A percentile compares a stretch with the other conserved stretches of the same genome.
phyloP scores from a whole-genome alignment of 345 rosid species.

The Eucalyptus cloeziana region DNA sequence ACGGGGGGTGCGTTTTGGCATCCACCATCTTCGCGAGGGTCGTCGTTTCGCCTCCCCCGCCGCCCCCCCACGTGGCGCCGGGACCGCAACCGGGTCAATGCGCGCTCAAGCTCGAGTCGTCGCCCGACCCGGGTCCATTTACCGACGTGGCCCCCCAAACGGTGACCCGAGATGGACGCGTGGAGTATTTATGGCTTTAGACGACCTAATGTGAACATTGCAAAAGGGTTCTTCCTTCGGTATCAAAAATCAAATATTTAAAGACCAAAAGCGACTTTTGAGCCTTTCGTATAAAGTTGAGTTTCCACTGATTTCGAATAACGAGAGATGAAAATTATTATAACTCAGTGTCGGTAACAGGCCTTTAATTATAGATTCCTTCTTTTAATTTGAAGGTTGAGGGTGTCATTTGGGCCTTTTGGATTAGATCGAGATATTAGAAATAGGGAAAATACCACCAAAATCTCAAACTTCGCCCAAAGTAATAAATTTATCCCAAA shows the following conservation, averaged over 20 bases:
- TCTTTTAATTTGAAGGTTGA: background rate
- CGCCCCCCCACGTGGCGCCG: background rate
- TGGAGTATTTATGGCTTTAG: background rate
- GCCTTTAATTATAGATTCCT: background rate
- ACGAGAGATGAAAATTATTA: background rate
- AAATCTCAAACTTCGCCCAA: too few species aligned
- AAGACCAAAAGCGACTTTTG: background rate
- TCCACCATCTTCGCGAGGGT: background rate
- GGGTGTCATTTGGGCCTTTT: background rate
- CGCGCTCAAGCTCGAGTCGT: background rate
- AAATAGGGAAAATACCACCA: too few species aligned
- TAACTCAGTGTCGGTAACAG: accelerated
- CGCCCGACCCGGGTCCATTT: background rate
- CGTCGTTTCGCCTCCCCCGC: background rate
- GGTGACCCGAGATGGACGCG: too few species aligned
- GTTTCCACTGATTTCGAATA: background rate
- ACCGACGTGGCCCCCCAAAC: background rate
- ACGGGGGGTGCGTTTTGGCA: background rate
- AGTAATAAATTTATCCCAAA: too few species aligned
- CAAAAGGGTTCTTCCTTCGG: background rate
- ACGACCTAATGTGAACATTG: background rate
- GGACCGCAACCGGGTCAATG: background rate
- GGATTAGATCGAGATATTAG: background rate
- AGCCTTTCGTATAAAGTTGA: background rate
- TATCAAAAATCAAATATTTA: background rate